These are phyloP conservation scores for Luffa acutangula DNA, from an alignment of 306 rosid species.

Conservation along the genomic window DNA sequence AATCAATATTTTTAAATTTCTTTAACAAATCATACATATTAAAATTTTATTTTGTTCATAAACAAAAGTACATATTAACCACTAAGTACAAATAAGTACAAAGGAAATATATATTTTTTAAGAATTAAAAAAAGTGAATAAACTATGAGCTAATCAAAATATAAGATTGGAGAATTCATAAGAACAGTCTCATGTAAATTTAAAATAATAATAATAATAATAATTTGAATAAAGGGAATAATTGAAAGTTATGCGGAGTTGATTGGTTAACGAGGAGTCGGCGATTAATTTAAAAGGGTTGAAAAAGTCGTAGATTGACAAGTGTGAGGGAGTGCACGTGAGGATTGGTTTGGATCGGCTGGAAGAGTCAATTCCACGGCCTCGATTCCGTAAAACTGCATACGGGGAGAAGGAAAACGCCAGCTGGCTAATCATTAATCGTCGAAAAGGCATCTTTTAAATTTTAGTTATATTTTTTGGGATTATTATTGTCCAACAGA, in stretches of 20 bases:
- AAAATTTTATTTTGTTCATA: not conserved
- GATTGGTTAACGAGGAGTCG: not conserved
- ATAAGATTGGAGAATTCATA: not conserved
- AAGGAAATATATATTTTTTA: not conserved
- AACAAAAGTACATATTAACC: not conserved
- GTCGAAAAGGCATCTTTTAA: slow-evolving; percentile 10
- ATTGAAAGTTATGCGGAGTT: not conserved
- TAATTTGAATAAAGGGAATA: not conserved
- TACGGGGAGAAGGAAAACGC: not conserved
- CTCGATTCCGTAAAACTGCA: not conserved
- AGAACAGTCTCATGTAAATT: no score
- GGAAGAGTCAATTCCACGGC: slow-evolving; percentile 7
- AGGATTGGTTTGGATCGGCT: slow-evolving; percentile 2
- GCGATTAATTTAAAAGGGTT: not conserved
- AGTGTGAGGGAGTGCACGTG: not conserved
- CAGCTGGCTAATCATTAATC: slow-evolving; percentile 12
- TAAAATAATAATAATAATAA: no score
- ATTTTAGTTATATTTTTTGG: not conserved
- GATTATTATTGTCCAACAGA: not conserved
- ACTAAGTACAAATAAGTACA: not conserved
- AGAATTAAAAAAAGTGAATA: not conserved
- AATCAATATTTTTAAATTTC: no score
- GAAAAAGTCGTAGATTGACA: not conserved
- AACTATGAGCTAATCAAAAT: not conserved
- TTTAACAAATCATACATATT: no score